Evolutionary conservation across 2,329 filamentous ascomycete species (phyloP), one percentile per base, ranked within the genome.

Genomic region (Aspergillus eucalypticola): DNA sequence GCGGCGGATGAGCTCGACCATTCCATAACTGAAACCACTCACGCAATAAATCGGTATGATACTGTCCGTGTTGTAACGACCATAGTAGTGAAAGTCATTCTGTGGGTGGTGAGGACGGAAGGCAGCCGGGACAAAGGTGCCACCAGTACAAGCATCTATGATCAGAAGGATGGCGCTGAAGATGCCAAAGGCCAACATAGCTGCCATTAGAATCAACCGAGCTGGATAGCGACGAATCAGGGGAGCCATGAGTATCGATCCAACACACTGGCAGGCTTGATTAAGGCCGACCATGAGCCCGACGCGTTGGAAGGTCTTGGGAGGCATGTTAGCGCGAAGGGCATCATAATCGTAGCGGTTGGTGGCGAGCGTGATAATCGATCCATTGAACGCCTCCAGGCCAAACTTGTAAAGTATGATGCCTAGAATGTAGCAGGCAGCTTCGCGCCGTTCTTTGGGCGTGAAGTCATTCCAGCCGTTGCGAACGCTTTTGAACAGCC

Each of bases 391-490:
- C 3, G 63, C 63, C 17, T 63, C 60, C 1, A 64, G 48, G 0
- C 63, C 63, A 17, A 64, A 59, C n/a, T 64, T 63, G 58, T 63
- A 64, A 19, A 64, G 52, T 56, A 61, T 60, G 13, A 64, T 64
- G 4, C 62, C 60, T 11, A 61, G 11, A n/a, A 63, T 64, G 42
- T 64, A 64, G 21, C 63, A 29, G 4, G 41, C 51, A 17, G 62
- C 52, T 25, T 63, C 57, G 25, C 50, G 63, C 41, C 60, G 59
- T 38, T 64, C 63, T n/a, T 38, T 52, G 15, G 58, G 54, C 19
- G 63, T 60, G 48, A 61, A 64, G 19, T 52, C 17, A 35, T 54
- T 54, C 63, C 63, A 64, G 21, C 54, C 57, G 35, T 60, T 39
- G 32, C 41, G 48, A 51, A 61, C 44, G 21, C 42, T 54, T 44